Conservation (phyloP, 192 early-diverging fungal species). For the Ramicandelaber brevisporus region DNA sequence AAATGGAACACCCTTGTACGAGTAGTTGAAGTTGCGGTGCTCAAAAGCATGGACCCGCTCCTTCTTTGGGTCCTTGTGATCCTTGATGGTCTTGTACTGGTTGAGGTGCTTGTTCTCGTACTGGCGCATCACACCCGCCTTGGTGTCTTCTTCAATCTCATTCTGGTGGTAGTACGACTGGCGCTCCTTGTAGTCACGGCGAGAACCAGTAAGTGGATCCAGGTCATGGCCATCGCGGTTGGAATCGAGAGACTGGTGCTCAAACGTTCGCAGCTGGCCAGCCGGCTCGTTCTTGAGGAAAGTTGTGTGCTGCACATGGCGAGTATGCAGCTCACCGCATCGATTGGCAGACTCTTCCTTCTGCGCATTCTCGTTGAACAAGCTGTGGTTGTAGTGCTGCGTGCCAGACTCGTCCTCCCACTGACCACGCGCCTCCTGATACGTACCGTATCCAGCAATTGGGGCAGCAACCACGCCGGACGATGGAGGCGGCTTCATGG, state of each 20-base stretch:
- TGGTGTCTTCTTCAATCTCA: slow-evolving; percentile 23
- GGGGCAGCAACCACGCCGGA: slow-evolving; percentile 18
- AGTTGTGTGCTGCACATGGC: slow-evolving; percentile 20
- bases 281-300: slow-evolving; percentile 17
- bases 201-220: slow-evolving; percentile 16
- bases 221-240: slow-evolving; percentile 20
- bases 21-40: slow-evolving; percentile 24
- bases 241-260: slow-evolving; percentile 19
- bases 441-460: slow-evolving; percentile 21
- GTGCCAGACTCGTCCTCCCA: slow-evolving; percentile 25
- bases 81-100: slow-evolving; percentile 18
- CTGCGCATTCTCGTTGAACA: slow-evolving; percentile 24
- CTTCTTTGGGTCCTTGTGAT: slow-evolving; percentile 19
- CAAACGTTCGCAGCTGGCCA: slow-evolving; percentile 18
- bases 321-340: slow-evolving; percentile 16
- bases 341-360: slow-evolving; percentile 12
- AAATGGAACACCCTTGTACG: slow-evolving; percentile 18
- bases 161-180: slow-evolving; percentile 25
- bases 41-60: slow-evolving; percentile 20
- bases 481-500: no score
- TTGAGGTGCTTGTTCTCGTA: slow-evolving; percentile 29
- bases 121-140: slow-evolving; percentile 15
- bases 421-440: slow-evolving; percentile 21
- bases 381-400: slow-evolving; percentile 22
- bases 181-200: slow-evolving; percentile 18